Base-by-base conservation (phyloP, 768 basidiomycete genomes). In the Leucosporidium yakuticum region DNA sequence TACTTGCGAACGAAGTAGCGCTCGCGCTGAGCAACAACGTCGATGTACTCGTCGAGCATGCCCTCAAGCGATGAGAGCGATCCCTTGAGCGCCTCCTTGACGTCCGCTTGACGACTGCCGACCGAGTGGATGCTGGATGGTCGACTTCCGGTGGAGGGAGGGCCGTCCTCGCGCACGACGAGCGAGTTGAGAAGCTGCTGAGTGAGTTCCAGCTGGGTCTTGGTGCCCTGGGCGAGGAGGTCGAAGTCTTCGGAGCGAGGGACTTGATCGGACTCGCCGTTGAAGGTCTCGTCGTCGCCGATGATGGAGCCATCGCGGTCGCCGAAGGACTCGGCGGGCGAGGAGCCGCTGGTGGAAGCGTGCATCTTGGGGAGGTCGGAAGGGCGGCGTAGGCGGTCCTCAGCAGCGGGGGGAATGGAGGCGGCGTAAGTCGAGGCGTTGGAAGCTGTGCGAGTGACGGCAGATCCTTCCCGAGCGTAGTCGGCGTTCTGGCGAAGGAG, bases 1-100 rank as follows among this genome's bases (percentile, higher is more conserved):
- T 85, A 93, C 84, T 88, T 65, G 14, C 74, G 71, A 14, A 75
- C 63, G 20, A 79, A 77, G 71, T 78, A 96, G 59, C 84, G 83
- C 70, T 96, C 94, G n/a, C 94, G 82, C 65, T 88, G 87, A 64
- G 82, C 81, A 8, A 83, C 81, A 85, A 93, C 89, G 54, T 82
- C 78, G 2, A 85, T 79, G 74, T 89, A 90, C 65, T 88, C 87
- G 60, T 79, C 79, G n/a, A 89, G 76, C 79, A 88, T 82, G 21
- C 77, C 79, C 67, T 86, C 84, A 4, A 88, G 84, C 0, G 82
- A 80, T 2, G 77, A 67, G 17, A 91, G 79, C 0, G 86, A 86
- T 39, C 76, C 69, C 25, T 70, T 64, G 17, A 80, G 69, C 20
- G 79, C 79, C 7, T 87, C 85, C 39, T 82, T 83, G 25, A 93